Percentiles rank a stretch among this genome's conserved stretches.
Conservation (phyloP, 2,329 filamentous ascomycete genomes). For the Diplodia corticola region DNA sequence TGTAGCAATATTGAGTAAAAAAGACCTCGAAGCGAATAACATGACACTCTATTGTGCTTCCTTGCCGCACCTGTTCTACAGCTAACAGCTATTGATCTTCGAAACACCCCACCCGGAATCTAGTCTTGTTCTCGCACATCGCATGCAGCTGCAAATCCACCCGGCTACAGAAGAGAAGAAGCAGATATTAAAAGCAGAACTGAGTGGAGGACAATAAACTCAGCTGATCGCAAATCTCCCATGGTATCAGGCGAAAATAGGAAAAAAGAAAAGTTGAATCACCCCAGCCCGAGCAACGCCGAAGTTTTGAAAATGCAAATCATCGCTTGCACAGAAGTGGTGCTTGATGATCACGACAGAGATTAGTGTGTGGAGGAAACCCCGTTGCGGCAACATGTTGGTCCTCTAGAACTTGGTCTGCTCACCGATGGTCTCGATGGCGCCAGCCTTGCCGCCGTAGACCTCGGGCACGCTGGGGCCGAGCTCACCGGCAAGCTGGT, state of each 20-base stretch:
- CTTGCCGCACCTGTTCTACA: background rate
- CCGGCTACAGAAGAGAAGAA: background rate
- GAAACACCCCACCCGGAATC: background rate
- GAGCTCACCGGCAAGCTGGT: constrained; percentile 65
- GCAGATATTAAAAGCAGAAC: background rate
- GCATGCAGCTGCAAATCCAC: background rate
- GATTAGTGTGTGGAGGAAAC: background rate
- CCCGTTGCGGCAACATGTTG: background rate
- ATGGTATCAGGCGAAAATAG: constrained; percentile 7
- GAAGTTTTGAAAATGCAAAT: background rate
- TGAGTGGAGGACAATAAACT: background rate
- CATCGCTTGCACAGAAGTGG: background rate
- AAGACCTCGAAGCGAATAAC: background rate
- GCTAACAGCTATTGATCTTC: background rate
- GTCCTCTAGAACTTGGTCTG: constrained; percentile 5
- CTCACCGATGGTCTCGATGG: constrained; percentile 47
- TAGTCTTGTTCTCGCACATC: background rate
- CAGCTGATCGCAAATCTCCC: background rate
- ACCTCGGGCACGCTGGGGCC: constrained; percentile 67
- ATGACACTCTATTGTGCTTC: background rate
- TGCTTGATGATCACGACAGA: background rate
- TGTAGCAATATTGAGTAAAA: background rate
- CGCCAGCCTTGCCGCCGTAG: constrained; percentile 73
- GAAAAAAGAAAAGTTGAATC: background rate
- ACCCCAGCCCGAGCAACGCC: background rate